These are phyloP conservation scores for Claviceps cyperi DNA, from an alignment of 2,329 filamentous ascomycete species.

Conservation along the genomic window DNA sequence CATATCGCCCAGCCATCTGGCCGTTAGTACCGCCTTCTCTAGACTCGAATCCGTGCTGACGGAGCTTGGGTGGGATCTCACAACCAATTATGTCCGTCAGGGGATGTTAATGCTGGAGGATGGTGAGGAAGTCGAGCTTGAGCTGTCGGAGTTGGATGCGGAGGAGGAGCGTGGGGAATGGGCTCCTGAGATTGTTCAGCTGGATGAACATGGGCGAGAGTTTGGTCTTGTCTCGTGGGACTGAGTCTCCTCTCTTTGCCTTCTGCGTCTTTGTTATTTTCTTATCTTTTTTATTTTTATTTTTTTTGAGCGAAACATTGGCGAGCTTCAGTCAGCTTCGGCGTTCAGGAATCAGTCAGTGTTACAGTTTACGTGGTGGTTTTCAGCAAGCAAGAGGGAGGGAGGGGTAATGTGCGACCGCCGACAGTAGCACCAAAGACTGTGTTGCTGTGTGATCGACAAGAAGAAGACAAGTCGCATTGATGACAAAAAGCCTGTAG, in stretches of 20 bases:
- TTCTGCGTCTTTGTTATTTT: background rate
- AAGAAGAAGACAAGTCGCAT: too few relatives aligned
- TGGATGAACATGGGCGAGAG: constrained; percentile 37
- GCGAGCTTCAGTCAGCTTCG: background rate
- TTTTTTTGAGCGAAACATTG: background rate
- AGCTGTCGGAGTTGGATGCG: constrained; percentile 34
- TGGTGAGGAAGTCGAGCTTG: constrained; percentile 33
- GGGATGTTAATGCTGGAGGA: constrained; percentile 38
- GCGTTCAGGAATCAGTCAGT: background rate
- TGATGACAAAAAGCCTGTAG: too few relatives aligned
- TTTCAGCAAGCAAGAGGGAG: too few relatives aligned
- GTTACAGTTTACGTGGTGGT: too few relatives aligned
- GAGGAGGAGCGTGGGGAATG: constrained; percentile 41
- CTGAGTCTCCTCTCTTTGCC: constrained; percentile 4
- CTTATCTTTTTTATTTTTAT: background rate
- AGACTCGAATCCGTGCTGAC: constrained; percentile 18
- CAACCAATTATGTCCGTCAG: constrained; percentile 31
- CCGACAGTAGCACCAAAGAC: too few relatives aligned
- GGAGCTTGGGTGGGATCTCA: constrained; percentile 41
- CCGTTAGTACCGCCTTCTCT: constrained; percentile 32
- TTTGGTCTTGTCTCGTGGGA: constrained; percentile 37
- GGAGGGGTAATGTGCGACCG: too few relatives aligned
- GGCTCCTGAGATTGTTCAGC: constrained; percentile 36
- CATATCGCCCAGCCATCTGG: constrained; percentile 24
- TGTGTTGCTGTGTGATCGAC: too few relatives aligned